phyloP scores from a whole-genome alignment of 1,284 basidiomycete species.

The Caloboletus inedulis region DNA sequence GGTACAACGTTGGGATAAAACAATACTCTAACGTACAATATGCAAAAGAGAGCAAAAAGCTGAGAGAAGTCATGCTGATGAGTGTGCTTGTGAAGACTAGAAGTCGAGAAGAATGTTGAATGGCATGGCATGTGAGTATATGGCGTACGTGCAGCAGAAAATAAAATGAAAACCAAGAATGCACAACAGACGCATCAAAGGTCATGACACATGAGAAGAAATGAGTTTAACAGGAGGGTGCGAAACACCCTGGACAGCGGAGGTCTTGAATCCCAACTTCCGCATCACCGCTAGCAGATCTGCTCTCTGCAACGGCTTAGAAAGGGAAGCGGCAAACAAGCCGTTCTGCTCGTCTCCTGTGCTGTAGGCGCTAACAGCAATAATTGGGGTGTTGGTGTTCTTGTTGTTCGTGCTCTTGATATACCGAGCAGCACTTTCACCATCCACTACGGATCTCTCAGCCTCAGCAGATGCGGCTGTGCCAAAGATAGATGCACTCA shows the following conservation, averaged over 20 bases:
- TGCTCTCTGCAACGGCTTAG: constrained; percentile 85
- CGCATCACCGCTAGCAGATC: constrained; percentile 80
- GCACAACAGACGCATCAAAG: constrained; percentile 20
- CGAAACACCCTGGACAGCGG: constrained; percentile 60
- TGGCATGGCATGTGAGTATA: constrained; percentile 34
- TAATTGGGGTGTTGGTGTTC: constrained; percentile 86
- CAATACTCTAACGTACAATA: constrained; percentile 44
- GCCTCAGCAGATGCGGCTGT: not conserved
- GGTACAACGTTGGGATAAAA: constrained; percentile 16
- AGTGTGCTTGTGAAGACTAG: constrained; percentile 28
- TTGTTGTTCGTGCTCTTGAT: constrained; percentile 94
- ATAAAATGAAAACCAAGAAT: constrained; percentile 33
- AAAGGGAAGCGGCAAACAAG: constrained; percentile 81
- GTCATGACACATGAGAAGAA: constrained; percentile 37
- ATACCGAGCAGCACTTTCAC: constrained; percentile 88
- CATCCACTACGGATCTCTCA: constrained; percentile 59
- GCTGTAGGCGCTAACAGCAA: constrained; percentile 86
- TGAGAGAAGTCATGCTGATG: constrained; percentile 35
- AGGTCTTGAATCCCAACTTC: constrained; percentile 84
- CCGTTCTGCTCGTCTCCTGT: constrained; percentile 69
- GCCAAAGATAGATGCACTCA: constrained; percentile 42
- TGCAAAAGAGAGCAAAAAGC: constrained; percentile 33
- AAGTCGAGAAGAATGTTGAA: constrained; percentile 17
- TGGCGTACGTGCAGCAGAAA: constrained; percentile 34
- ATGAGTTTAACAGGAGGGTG: constrained; percentile 47